These are phyloP conservation scores for Selaginella moellendorffii DNA, from an alignment of 75 land plant genomes.

Conservation along the genomic window DNA sequence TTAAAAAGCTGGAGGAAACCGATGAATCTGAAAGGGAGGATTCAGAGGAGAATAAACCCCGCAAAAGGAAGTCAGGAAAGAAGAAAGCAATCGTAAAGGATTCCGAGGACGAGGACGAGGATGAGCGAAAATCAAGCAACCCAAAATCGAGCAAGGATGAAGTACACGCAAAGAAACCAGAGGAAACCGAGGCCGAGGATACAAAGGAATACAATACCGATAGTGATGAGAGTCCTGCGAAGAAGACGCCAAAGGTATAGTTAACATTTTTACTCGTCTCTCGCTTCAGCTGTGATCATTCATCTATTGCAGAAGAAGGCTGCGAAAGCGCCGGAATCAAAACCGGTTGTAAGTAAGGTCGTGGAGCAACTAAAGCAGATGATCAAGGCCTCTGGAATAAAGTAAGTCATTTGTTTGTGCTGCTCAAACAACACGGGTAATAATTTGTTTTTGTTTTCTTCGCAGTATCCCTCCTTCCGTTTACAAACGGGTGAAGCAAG, in stretches of 20 bases:
- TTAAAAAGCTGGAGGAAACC: not conserved
- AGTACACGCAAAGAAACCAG: too few species aligned
- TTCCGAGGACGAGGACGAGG: too few species aligned
- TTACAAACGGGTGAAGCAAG: slow-evolving; percentile 70
- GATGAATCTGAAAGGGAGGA: not conserved
- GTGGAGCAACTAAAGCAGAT: slow-evolving; percentile 71
- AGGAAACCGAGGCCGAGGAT: not conserved
- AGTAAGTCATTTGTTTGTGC: slow-evolving; percentile 22
- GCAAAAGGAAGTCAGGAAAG: too few species aligned
- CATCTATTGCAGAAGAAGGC: not conserved
- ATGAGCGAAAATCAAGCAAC: too few species aligned
- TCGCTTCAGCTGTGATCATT: not conserved
- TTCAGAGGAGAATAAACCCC: not conserved
- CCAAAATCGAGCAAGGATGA: too few species aligned
- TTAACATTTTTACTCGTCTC: not conserved
- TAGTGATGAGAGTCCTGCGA: too few species aligned
- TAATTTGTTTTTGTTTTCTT: not conserved
- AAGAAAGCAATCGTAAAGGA: too few species aligned
- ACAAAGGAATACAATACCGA: not conserved
- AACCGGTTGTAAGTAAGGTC: slow-evolving; percentile 32
- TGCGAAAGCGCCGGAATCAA: slow-evolving; percentile 9
- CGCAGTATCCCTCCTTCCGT: slow-evolving; percentile 57
- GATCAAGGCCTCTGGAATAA: slow-evolving; percentile 74
- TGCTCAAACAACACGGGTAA: not conserved
- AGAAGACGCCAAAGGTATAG: not conserved